Base-by-base conservation (phyloP, 208 protist genomes). In the Porcisia hertigi region DNA sequence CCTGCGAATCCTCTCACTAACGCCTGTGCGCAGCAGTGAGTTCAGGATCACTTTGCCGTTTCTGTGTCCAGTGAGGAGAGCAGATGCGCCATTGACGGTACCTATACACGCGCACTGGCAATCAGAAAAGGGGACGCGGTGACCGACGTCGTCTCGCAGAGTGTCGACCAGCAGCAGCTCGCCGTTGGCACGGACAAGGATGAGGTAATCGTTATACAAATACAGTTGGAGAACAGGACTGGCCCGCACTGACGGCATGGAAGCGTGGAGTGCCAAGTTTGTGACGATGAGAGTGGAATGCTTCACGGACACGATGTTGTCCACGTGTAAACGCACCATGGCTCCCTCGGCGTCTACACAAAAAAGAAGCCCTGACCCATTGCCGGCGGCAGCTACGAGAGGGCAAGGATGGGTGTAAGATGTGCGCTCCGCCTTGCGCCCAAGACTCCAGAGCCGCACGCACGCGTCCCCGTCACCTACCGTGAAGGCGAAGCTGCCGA, bases 381-480 rank as follows among this genome's bases (percentile, higher is more conserved):
- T 80, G 16, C 71, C 60, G 11, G 84, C 71, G 34, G 81, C 82
- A n/a, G 81, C 80, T 45, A 78, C 57, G 25, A 95, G 81, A 16
- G 69, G 57, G 54, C 77, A 79, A 18, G 64, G 34, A 75, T 97
- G 90, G 14, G 73, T 71, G 77, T 94, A 92, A 3, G 79, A 86
- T 14, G 88, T 82, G 47, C 91, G 88, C 81, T 95, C 86, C 18
- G 84, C 84, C 63, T 86, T 77, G 14, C 81, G 75, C 55, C 76
- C 36, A 20, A 94, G 72, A 63, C 73, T 93, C 93, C 93, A 97
- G 59, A 95, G 75, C 36, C 85, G 87, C 43, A 97, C 60, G 16
- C 71, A 80, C 36, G 73, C 70, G 69, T 93, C 91, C 25, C 63
- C 59, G 3, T 82, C 85, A 14, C 86, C 83, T 0, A 85, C 78